Evolutionary conservation across 768 basidiomycete genomes (phyloP).

Genomic region (Gautieria morchelliformis): DNA sequence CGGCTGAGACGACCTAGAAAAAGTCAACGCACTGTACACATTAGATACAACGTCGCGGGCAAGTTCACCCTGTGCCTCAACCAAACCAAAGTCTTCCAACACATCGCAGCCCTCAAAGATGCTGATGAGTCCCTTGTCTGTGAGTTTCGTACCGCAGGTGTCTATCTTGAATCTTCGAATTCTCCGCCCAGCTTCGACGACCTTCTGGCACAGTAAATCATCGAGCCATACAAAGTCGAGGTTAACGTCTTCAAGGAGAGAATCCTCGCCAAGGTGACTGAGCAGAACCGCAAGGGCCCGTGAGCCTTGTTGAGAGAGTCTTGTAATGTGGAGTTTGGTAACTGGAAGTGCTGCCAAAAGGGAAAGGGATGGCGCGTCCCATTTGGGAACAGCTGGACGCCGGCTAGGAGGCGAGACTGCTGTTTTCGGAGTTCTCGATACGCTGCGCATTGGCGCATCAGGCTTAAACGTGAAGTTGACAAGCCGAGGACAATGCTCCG

Average conservation of each 20-base stretch:
- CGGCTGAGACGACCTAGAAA: conserved; percentile 26
- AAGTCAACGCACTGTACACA: not conserved
- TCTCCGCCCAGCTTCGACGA: conserved; percentile 23
- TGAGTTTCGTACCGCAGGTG: conserved; percentile 29
- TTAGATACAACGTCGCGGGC: not conserved
- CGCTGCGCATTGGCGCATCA: conserved; percentile 7
- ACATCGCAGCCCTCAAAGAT: conserved; percentile 27
- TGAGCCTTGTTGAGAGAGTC: conserved; percentile 27
- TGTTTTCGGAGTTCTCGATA: not conserved
- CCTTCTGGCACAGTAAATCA: conserved; percentile 26
- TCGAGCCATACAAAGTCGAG: conserved; percentile 33
- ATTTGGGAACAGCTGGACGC: conserved; percentile 17
- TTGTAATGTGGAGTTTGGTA: conserved; percentile 21
- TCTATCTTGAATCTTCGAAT: conserved; percentile 23
- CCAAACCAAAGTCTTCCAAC: conserved; percentile 23
- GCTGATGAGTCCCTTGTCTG: conserved; percentile 23
- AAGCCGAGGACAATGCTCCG: conserved; percentile 17
- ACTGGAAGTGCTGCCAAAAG: conserved; percentile 22
- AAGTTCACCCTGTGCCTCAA: conserved; percentile 28
- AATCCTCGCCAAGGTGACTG: conserved; percentile 19
- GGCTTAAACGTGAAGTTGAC: conserved; percentile 16
- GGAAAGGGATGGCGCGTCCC: conserved; percentile 29
- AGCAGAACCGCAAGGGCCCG: conserved; percentile 21
- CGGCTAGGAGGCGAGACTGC: not conserved
- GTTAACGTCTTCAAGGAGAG: conserved; percentile 22